A percentile compares a stretch with the other conserved stretches of the same genome.
These are phyloP conservation scores for Taiwanofungus camphoratus DNA, from an alignment of 1,284 basidiomycete genomes.

Conservation along the genomic window DNA sequence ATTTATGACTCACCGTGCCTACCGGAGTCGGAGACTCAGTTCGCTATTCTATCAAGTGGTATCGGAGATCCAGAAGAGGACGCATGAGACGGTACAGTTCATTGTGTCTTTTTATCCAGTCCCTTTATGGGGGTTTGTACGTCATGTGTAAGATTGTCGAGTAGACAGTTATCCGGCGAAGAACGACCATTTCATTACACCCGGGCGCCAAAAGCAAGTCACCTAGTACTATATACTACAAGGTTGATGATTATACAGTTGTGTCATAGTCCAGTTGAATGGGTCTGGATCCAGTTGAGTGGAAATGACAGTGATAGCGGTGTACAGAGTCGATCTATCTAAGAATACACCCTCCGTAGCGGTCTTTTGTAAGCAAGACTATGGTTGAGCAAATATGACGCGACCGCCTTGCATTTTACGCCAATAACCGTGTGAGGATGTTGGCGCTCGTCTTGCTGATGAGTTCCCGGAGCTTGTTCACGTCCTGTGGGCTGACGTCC, in stretches of 20 bases:
- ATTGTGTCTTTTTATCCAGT: constrained; percentile 5
- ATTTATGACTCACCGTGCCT: constrained; percentile 98
- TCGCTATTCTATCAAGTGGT: constrained; percentile 86
- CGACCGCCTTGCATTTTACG: too few species aligned
- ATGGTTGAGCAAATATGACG: too few species aligned
- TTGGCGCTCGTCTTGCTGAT: constrained; percentile 83
- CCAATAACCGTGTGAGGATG: constrained; percentile 83
- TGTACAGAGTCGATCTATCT: constrained; percentile 12
- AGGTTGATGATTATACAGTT: constrained; percentile 16
- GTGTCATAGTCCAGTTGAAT: constrained; percentile 26
- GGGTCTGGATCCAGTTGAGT: constrained; percentile 33
- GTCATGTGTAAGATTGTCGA: too few species aligned
- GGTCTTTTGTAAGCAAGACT: constrained; percentile 29
- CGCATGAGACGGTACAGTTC: constrained; percentile 23
- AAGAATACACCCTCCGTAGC: constrained; percentile 28
- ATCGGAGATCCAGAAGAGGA: constrained; percentile 93
- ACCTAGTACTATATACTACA: constrained; percentile 14
- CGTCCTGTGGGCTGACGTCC: constrained; percentile 79
- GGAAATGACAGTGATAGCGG: constrained; percentile 20
- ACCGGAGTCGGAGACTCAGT: constrained; percentile 94
- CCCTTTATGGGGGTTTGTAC: too few species aligned
- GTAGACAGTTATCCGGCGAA: too few species aligned
- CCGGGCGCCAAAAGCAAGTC: neutral
- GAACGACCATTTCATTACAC: too few species aligned
- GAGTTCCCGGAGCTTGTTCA: constrained; percentile 77